Evolutionary conservation across 805 yeast species (phyloP).

Genomic region (Saccharomycopsis oosterbeekiorum): DNA sequence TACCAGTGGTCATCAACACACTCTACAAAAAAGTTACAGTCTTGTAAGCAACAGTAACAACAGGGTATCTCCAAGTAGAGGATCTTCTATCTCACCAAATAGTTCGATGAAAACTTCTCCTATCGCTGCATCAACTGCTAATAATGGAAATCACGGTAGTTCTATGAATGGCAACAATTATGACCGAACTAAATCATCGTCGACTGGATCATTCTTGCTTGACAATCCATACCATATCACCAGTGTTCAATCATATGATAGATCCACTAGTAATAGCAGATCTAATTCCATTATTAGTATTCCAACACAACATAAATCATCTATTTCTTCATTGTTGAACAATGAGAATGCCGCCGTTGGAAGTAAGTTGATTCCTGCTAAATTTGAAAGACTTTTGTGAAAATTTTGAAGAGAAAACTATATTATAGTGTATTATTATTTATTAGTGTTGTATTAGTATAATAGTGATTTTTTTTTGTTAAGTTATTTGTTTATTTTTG

Average conservation of each 20-base stretch:
- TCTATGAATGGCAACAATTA: not conserved
- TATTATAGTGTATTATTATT: not conserved
- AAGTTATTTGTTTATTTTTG: not conserved
- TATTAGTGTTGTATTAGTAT: not conserved
- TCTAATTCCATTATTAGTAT: not conserved
- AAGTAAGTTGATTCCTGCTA: slow-evolving; percentile 8
- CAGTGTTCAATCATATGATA: slow-evolving; percentile 5
- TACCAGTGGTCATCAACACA: not conserved
- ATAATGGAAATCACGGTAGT: not conserved
- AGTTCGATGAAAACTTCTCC: not conserved
- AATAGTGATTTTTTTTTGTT: not conserved
- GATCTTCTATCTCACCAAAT: not conserved
- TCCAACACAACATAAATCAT: not conserved
- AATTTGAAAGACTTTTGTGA: slow-evolving; percentile 12
- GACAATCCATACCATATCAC: slow-evolving; percentile 7
- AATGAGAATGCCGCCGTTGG: not conserved
- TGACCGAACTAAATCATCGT: not conserved
- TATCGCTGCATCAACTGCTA: not conserved
- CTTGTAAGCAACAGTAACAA: not conserved
- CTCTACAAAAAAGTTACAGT: not conserved
- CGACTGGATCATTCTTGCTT: not conserved
- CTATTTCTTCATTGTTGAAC: not conserved
- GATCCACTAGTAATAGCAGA: slow-evolving; percentile 1
- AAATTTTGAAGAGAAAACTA: not conserved
- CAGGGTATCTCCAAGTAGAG: not conserved